Conservation (phyloP, 495 filamentous ascomycete genomes). For the Hypomontagnella monticulosa region DNA sequence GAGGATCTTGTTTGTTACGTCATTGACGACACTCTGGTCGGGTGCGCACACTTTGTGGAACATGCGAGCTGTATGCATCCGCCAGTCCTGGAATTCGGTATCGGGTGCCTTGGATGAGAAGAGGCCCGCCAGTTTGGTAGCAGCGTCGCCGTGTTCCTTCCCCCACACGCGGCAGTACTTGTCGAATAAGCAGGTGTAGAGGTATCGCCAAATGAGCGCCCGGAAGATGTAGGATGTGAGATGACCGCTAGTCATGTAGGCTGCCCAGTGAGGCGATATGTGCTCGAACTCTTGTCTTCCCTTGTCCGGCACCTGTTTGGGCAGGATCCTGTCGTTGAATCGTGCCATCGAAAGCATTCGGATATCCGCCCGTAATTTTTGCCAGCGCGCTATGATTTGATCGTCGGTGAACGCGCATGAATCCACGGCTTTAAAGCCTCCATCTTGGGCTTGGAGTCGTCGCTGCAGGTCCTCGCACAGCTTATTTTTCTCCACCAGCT, state of each 20-base stretch:
- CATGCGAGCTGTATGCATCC: constrained; percentile 35
- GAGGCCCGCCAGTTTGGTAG: constrained; percentile 9
- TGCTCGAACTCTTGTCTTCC: constrained; percentile 28
- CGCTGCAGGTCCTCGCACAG: constrained; percentile 28
- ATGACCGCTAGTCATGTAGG: constrained; percentile 28
- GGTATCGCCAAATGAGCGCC: constrained; percentile 44
- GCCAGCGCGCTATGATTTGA: constrained; percentile 29
- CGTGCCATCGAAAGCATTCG: constrained; percentile 24
- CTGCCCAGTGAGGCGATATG: constrained; percentile 41
- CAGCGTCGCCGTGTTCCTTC: constrained; percentile 25
- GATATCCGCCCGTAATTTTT: constrained; percentile 28
- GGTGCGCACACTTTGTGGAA: constrained; percentile 20
- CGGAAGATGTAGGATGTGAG: constrained; percentile 41
- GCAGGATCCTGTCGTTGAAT: constrained; percentile 24
- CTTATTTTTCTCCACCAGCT: constrained; percentile 35
- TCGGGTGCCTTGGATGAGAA: constrained; percentile 23
- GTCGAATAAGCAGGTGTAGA: constrained; percentile 32
- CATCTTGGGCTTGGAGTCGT: constrained; percentile 11
- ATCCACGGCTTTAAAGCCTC: not conserved
- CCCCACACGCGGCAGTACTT: constrained; percentile 41
- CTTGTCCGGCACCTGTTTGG: constrained; percentile 25
- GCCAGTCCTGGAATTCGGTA: constrained; percentile 29
- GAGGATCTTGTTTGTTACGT: constrained; percentile 17
- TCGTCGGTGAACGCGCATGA: constrained; percentile 22
- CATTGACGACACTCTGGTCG: constrained; percentile 18